Conservation (phyloP, 805 yeast species). For the Candida hispaniensis region DNA sequence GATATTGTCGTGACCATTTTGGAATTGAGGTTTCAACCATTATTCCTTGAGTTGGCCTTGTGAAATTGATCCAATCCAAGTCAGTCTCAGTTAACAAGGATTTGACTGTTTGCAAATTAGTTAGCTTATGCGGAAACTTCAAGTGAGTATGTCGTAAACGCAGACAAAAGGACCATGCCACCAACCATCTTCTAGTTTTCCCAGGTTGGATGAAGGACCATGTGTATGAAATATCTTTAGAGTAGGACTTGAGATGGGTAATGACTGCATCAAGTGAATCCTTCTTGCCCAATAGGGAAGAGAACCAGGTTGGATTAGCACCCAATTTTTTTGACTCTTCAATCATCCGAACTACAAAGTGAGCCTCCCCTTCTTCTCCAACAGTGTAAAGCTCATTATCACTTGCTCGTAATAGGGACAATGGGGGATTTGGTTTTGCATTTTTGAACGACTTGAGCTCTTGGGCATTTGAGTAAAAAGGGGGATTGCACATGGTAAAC, state of each 20-base stretch:
- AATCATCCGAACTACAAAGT: constrained; percentile 2
- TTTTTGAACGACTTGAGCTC: constrained; percentile 5
- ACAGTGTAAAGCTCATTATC: constrained; percentile 2
- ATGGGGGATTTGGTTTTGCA: neutral
- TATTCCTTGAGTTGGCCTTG: constrained; percentile 1
- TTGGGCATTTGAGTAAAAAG: constrained; percentile 4
- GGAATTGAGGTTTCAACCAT: too few species aligned
- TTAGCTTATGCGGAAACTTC: neutral
- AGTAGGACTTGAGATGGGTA: constrained; percentile 1
- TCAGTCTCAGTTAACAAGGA: constrained; percentile 3
- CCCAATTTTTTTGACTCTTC: neutral
- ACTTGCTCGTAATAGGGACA: constrained; percentile 1
- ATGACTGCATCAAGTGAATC: constrained; percentile 3
- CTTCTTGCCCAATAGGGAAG: constrained; percentile 9
- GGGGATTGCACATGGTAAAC: constrained; percentile 13
- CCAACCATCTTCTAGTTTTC: constrained; percentile 6
- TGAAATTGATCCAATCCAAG: neutral
- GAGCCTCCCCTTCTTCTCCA: constrained; percentile 3
- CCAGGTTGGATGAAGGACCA: constrained; percentile 3
- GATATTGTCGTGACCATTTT: constrained; percentile 11
- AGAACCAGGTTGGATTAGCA: constrained; percentile 3
- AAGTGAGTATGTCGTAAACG: neutral
- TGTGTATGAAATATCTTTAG: neutral
- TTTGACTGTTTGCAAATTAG: neutral
- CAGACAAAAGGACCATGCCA: constrained; percentile 3